Evolutionary conservation across 805 yeast genomes (phyloP).

Genomic region (Hanseniaspora singularis): DNA sequence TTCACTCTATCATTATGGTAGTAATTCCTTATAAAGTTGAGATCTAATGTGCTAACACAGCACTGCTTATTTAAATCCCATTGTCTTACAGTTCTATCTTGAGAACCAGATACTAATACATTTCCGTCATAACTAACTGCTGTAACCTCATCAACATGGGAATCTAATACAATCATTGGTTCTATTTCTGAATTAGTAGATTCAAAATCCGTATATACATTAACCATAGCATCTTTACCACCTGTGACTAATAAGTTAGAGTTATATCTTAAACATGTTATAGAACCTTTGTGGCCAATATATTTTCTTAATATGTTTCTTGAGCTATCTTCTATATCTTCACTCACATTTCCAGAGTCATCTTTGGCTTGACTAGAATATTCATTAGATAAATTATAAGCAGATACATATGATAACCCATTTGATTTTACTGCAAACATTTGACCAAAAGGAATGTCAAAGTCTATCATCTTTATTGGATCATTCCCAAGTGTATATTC

Average conservation of each 20-base stretch:
- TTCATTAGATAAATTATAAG: background rate
- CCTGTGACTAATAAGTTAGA: constrained; percentile 40
- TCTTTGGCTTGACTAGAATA: background rate
- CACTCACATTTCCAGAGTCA: background rate
- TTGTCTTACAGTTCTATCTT: constrained; percentile 59
- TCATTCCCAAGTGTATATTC: constrained; percentile 41
- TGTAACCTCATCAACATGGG: constrained; percentile 57
- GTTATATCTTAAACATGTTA: constrained; percentile 48
- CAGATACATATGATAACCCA: background rate
- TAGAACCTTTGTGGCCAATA: constrained; percentile 27
- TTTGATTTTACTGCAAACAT: constrained; percentile 43
- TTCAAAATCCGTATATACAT: constrained; percentile 40
- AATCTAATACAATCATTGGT: constrained; percentile 35
- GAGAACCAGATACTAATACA: constrained; percentile 55
- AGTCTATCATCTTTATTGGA: constrained; percentile 46
- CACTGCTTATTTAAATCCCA: constrained; percentile 62
- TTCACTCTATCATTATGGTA: background rate
- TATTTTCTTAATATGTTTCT: constrained; percentile 8
- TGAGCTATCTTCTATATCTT: background rate
- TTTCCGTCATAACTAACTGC: constrained; percentile 44
- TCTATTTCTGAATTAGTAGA: constrained; percentile 13
- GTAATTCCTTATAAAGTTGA: constrained; percentile 27
- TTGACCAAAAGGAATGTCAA: constrained; percentile 64
- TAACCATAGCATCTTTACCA: constrained; percentile 49
- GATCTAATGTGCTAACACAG: constrained; percentile 59